phyloP scores from a whole-genome alignment of 2,329 filamentous ascomycete genomes.

The Aureobasidium sp. region DNA sequence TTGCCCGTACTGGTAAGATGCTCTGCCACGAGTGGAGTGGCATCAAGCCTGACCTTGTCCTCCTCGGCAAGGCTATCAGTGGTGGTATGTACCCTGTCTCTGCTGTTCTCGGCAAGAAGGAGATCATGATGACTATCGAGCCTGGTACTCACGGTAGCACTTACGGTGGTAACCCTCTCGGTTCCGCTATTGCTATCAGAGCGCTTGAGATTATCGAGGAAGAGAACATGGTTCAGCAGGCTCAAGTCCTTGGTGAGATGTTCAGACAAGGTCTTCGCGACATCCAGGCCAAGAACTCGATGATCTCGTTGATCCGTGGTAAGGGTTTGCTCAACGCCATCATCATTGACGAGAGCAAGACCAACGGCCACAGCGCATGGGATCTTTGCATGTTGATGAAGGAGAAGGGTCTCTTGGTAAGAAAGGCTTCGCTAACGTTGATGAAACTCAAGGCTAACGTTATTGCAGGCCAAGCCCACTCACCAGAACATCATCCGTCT shows the following conservation, averaged over 20 bases:
- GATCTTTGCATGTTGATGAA: constrained; percentile 94
- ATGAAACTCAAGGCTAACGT: constrained; percentile 50
- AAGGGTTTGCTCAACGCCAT: constrained; percentile 95
- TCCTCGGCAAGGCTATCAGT: constrained; percentile 94
- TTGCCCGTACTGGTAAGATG: constrained; percentile 88
- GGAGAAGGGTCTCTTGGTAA: constrained; percentile 81
- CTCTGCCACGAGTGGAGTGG: constrained; percentile 91
- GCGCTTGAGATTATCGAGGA: constrained; percentile 91
- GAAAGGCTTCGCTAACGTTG: constrained; percentile 32
- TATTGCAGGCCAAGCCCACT: constrained; percentile 80
- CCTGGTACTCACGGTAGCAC: constrained; percentile 95
- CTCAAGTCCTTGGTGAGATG: constrained; percentile 68
- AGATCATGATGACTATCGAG: constrained; percentile 93
- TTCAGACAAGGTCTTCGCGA: constrained; percentile 72
- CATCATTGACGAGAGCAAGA: constrained; percentile 84
- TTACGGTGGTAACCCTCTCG: constrained; percentile 95
- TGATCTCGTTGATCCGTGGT: constrained; percentile 76
- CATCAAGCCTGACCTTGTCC: constrained; percentile 90
- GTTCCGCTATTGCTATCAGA: constrained; percentile 89
- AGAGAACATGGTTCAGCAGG: constrained; percentile 75
- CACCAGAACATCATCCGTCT: constrained; percentile 98
- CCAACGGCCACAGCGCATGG: constrained; percentile 83
- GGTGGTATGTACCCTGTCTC: constrained; percentile 99
- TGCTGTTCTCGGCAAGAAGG: constrained; percentile 76
- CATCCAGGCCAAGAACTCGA: constrained; percentile 57